A percentile compares a stretch with the other conserved stretches of the same genome.
Evolutionary conservation across 1,284 basidiomycete species (phyloP).

Genomic region (Uromyces viciae-fabae): DNA sequence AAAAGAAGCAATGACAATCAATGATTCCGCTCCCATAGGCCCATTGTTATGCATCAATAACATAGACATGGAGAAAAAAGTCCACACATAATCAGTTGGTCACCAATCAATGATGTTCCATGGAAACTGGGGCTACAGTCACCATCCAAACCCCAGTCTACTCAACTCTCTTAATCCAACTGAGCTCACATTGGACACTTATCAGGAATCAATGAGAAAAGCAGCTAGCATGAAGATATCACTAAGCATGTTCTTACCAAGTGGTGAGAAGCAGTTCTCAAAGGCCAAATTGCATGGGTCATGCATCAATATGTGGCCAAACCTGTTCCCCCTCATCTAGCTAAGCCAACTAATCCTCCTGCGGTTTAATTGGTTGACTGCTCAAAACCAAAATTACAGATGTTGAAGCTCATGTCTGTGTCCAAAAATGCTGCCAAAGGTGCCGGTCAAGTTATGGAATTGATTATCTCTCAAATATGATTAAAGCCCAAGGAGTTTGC

Average conservation of each 20-base stretch:
- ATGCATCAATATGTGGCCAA: neutral
- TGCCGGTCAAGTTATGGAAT: slow-evolving; percentile 1
- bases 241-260: neutral
- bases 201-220: neutral
- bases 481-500: no score
- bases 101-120: neutral
- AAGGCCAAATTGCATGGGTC: neutral
- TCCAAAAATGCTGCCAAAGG: neutral
- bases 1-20: neutral
- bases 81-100: neutral
- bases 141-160: neutral
- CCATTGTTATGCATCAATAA: slow-evolving; percentile 16
- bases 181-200: neutral
- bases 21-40: neutral
- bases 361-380: neutral
- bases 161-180: neutral
- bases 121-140: slow-evolving; percentile 15
- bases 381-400: neutral
- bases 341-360: neutral
- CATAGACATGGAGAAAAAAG: slow-evolving; percentile 3
- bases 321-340: neutral
- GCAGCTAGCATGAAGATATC: neutral
- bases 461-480: no score
- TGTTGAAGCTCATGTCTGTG: neutral
- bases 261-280: neutral